Base-by-base conservation (phyloP, 129 eudicot species). In the Heracleum sosnowskyi region DNA sequence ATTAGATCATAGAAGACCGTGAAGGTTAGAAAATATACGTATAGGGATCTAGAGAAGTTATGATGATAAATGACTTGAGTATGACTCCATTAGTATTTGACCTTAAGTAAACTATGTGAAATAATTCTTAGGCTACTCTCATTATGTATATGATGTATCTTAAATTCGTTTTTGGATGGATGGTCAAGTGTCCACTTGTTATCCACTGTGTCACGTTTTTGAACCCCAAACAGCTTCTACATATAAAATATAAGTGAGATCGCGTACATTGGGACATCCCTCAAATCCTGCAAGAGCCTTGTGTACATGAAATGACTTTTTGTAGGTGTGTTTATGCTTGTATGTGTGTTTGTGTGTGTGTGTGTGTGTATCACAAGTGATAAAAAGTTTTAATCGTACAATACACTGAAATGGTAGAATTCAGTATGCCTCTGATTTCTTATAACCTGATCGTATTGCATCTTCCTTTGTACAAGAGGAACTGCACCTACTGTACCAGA, bases 401-500 rank as follows among this genome's bases (percentile, higher is more conserved):
- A 36, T 5, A 34, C 9, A 69, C 28, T 17, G 44, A 34, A 34
- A 68, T 17, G 3, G 73, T 29, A 13, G 13, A 17, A 69, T 16
- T 35, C 11, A 69, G 16, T 10, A 34, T 69, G 26, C 6, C 1
- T 33, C 44, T 18, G 12, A 69, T 16, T 13, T 36, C 35, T 10
- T 36, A 0, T 18, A 7, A 17, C 69, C 74, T 0, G 55, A 81
- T 39, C 47, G 44, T 22, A 34, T 91, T 76, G 63, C 37, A 15
- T 31, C 53, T 80, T 76, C 35, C 75, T n/a, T 76, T 62, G 49
- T 80, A 28, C 28, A 74, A 95, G 99, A 85, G 88, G 82, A 82
- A 83, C 73, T 73, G 81, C 96, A 18, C 64, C 89, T 68, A 71
- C 76, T 69, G 99, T 95, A 78, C 97, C 99, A 13, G 99, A 95